Evolutionary conservation across 768 basidiomycete species (phyloP).

Genomic region (Suillus fuscotomentosus): DNA sequence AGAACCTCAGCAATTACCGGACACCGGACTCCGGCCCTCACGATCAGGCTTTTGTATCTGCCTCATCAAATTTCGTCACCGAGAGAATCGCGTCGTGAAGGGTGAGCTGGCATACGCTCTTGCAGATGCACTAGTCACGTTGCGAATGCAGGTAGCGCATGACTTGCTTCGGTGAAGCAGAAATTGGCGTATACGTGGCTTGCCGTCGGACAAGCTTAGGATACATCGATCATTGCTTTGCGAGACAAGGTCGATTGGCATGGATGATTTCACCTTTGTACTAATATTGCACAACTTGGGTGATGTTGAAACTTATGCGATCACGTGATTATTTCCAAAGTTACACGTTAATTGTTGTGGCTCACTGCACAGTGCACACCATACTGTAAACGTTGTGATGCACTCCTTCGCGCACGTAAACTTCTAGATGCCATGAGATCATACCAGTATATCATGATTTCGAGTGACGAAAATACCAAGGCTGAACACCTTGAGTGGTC

Average conservation of each 20-base stretch:
- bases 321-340: too few relatives aligned
- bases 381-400: too few relatives aligned
- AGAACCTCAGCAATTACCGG: background rate
- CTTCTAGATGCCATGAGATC: too few relatives aligned
- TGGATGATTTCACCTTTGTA: too few relatives aligned
- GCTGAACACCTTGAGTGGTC: background rate
- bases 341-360: too few relatives aligned
- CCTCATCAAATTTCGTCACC: background rate
- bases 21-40: background rate
- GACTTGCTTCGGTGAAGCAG: background rate
- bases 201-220: background rate
- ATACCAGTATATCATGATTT: too few relatives aligned
- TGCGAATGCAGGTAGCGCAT: background rate
- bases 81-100: background rate
- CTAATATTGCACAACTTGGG: too few relatives aligned
- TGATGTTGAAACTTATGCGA: too few relatives aligned
- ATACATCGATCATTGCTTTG: background rate
- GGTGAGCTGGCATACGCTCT: background rate
- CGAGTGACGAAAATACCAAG: too few relatives aligned
- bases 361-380: too few relatives aligned
- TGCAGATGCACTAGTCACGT: slow-evolving; percentile 1
- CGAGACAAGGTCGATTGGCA: too few relatives aligned
- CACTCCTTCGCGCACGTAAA: too few relatives aligned
- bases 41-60: background rate
- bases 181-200: background rate